Evolutionary conservation across 305 asterid species (phyloP).

Genomic region (Fraxinus sp.): DNA sequence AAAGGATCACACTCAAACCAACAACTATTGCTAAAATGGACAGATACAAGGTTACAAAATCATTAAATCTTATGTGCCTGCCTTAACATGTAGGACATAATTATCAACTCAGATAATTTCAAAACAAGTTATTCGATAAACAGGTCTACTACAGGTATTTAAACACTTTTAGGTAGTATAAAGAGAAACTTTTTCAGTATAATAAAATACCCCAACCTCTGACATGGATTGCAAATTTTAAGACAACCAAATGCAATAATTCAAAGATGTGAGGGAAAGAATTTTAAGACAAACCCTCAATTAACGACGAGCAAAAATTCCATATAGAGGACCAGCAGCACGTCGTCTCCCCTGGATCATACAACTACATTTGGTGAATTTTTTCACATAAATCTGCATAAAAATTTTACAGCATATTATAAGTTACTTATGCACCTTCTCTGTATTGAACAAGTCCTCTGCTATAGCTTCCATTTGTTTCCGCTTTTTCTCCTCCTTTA

Average conservation of each 20-base stretch:
- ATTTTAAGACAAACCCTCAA: constrained; percentile 23
- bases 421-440: constrained; percentile 50
- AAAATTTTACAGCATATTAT: constrained; percentile 10
- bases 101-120: neutral
- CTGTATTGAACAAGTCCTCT: constrained; percentile 76
- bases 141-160: neutral
- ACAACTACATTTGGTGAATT: constrained; percentile 15
- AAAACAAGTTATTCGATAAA: neutral
- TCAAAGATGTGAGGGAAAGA: neutral
- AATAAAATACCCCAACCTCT: neutral
- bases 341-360: constrained; percentile 49
- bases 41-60: neutral
- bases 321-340: constrained; percentile 52
- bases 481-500: constrained; percentile 77
- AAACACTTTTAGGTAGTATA: neutral
- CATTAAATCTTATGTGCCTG: neutral
- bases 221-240: neutral
- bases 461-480: constrained; percentile 91
- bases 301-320: constrained; percentile 52
- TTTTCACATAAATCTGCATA: constrained; percentile 3
- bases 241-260: neutral
- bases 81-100: neutral
- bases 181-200: neutral
- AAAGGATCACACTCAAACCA: neutral
- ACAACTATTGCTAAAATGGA: neutral